Evolutionary conservation across 2,329 filamentous ascomycete genomes (phyloP).

Genomic region (Colletotrichum sp.): DNA sequence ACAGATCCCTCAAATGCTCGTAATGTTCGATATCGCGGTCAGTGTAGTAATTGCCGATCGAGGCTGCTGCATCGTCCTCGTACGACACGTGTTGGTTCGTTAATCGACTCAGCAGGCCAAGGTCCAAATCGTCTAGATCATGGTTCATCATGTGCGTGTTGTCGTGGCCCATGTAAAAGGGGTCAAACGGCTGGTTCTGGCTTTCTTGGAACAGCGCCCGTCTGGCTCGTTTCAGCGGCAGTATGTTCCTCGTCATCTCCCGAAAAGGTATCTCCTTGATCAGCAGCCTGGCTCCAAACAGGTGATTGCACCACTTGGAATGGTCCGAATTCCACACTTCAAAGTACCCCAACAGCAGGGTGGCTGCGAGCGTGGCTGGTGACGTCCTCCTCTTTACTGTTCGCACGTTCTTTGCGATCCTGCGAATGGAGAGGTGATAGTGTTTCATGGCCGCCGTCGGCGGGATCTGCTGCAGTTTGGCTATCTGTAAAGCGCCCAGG

Average conservation of each 20-base stretch:
- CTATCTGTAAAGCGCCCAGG: conserved; percentile 84
- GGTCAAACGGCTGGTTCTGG: conserved; percentile 32
- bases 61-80: conserved; percentile 13
- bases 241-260: conserved; percentile 73
- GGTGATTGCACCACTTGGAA: conserved; percentile 92
- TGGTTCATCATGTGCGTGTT: conserved; percentile 24
- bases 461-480: conserved; percentile 76
- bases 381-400: conserved; percentile 72
- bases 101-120: conserved; percentile 44
- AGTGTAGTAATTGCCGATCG: conserved; percentile 39
- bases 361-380: conserved; percentile 85
- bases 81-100: conserved; percentile 41
- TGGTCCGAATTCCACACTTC: conserved; percentile 96
- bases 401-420: conserved; percentile 77
- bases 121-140: conserved; percentile 45
- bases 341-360: conserved; percentile 85
- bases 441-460: conserved; percentile 86
- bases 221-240: conserved; percentile 60
- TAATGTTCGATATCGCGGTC: conserved; percentile 77
- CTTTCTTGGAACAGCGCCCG: conserved; percentile 41
- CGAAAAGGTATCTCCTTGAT: conserved; percentile 82
- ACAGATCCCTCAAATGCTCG: conserved; percentile 83
- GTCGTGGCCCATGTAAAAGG: conserved; percentile 26
- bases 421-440: conserved; percentile 83
- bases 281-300: conserved; percentile 83